Evolutionary conservation across 345 rosid genomes (phyloP).

Genomic region (Fremontodendron californicum): DNA sequence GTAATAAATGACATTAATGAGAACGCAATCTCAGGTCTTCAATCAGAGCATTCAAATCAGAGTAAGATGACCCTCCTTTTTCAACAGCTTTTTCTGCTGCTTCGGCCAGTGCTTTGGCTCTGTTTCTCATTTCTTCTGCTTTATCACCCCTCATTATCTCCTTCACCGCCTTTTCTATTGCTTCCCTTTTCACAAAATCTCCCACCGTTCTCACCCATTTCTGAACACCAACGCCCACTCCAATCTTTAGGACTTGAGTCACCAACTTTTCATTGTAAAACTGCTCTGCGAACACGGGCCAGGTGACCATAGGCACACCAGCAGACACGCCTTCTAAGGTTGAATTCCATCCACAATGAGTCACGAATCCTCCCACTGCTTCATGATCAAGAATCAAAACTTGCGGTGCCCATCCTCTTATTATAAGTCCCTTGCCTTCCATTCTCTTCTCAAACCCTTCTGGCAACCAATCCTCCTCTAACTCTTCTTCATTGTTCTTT

Average conservation of each 20-base stretch:
- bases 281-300: slow-evolving; percentile 45
- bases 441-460: slow-evolving; percentile 29
- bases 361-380: slow-evolving; percentile 52
- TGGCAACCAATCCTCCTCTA: slow-evolving; percentile 26
- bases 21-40: slow-evolving; percentile 17
- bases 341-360: slow-evolving; percentile 64
- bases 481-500: slow-evolving; percentile 32
- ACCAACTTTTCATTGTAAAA: slow-evolving; percentile 52
- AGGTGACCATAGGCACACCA: slow-evolving; percentile 53
- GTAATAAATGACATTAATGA: neutral
- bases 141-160: slow-evolving; percentile 33
- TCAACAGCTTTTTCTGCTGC: slow-evolving; percentile 32
- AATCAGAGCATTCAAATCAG: slow-evolving; percentile 27
- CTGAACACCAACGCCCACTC: slow-evolving; percentile 36
- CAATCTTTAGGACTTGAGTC: slow-evolving; percentile 34
- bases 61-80: slow-evolving; percentile 36
- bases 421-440: slow-evolving; percentile 38
- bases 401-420: slow-evolving; percentile 64
- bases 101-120: slow-evolving; percentile 19
- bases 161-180: slow-evolving; percentile 35
- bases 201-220: slow-evolving; percentile 22
- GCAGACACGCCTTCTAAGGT: slow-evolving; percentile 44
- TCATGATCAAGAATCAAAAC: slow-evolving; percentile 53
- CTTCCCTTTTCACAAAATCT: slow-evolving; percentile 31
- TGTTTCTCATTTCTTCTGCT: slow-evolving; percentile 28